Evolutionary conservation across 192 early-diverging fungal genomes (phyloP).

Genomic region (Coemansia sp.): DNA sequence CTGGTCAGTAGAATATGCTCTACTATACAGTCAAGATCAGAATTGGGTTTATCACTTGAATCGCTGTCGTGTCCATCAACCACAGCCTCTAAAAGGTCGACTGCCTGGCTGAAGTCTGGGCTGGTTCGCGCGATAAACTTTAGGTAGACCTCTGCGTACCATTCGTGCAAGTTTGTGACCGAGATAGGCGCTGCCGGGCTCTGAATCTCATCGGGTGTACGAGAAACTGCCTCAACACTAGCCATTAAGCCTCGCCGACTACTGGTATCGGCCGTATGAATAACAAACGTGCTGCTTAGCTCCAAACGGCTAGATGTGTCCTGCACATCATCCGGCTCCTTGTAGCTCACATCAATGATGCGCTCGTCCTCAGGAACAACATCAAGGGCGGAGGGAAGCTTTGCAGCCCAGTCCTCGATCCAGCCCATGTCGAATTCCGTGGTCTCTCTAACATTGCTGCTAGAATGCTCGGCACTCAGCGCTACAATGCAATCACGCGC

Average conservation of each 20-base stretch:
- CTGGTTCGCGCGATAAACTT: constrained; percentile 1
- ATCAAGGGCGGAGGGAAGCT: constrained; percentile 1
- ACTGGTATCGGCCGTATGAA: no score
- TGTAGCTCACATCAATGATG: constrained; percentile 18
- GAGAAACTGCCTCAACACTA: no score
- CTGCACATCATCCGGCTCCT: constrained; percentile 9
- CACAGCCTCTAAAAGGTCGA: not conserved
- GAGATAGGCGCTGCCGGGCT: no score
- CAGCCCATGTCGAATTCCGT: constrained; percentile 7
- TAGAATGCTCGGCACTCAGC: not conserved
- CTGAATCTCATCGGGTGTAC: no score
- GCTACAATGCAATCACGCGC: not conserved
- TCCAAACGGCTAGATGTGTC: no score
- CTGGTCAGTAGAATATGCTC: constrained; percentile 12
- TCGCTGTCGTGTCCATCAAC: no score
- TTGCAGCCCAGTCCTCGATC: constrained; percentile 32
- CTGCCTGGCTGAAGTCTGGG: constrained; percentile 2
- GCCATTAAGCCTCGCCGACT: no score
- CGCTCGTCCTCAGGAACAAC: constrained; percentile 5
- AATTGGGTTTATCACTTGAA: no score
- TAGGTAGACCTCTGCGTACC: constrained; percentile 32
- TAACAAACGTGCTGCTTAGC: no score
- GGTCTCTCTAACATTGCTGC: not conserved
- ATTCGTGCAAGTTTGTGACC: constrained; percentile 6
- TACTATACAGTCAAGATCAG: no score